Evolutionary conservation across 805 yeast genomes (phyloP).

Genomic region (Wickerhamomyces tratensis): DNA sequence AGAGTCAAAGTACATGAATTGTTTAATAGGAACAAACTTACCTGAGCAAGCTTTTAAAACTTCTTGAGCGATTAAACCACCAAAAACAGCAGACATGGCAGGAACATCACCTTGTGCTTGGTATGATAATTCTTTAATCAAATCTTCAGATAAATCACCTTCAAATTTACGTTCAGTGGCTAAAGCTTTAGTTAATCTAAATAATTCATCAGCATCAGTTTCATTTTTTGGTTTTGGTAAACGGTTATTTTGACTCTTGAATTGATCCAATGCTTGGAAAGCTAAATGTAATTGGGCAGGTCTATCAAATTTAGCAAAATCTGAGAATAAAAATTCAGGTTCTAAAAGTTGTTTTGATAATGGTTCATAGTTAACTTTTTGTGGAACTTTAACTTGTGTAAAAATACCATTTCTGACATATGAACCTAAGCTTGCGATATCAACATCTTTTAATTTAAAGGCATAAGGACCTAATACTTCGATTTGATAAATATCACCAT

Average conservation of each 20-base stretch:
- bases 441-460: constrained; percentile 50
- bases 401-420: constrained; percentile 83
- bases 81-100: constrained; percentile 79
- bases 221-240: constrained; percentile 73
- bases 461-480: constrained; percentile 94
- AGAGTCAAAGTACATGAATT: constrained; percentile 89
- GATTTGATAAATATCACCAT: constrained; percentile 64
- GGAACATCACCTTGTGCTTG: constrained; percentile 92
- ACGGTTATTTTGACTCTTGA: constrained; percentile 50
- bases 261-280: constrained; percentile 79
- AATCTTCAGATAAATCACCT: constrained; percentile 53
- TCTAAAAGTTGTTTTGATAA: constrained; percentile 52
- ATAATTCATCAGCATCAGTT: constrained; percentile 62
- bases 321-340: constrained; percentile 78
- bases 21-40: constrained; percentile 88
- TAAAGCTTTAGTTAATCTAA: constrained; percentile 50
- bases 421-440: constrained; percentile 44
- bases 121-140: constrained; percentile 64
- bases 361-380: constrained; percentile 48
- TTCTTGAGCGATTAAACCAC: constrained; percentile 95
- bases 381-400: constrained; percentile 87
- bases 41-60: constrained; percentile 93
- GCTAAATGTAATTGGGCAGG: constrained; percentile 88
- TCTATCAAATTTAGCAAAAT: constrained; percentile 90
- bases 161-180: constrained; percentile 46